phyloP scores from a whole-genome alignment of 2,329 filamentous ascomycete genomes.

The Diaporthe helianthi region DNA sequence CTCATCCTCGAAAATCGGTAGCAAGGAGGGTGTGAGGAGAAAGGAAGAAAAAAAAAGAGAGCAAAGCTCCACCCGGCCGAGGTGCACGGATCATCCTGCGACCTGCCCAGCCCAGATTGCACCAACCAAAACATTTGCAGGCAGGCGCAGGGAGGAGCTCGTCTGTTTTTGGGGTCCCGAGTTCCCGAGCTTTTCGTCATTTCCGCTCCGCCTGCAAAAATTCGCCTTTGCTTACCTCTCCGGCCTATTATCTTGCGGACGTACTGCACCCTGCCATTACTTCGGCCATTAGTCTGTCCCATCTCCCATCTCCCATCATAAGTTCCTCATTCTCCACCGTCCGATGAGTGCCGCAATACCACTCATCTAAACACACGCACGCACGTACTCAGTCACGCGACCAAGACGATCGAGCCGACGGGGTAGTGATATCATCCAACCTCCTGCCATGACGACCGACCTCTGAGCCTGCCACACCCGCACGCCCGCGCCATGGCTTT shows the following conservation, averaged over 20 bases:
- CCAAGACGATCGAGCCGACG: conserved; percentile 1
- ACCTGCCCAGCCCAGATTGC: conserved; percentile 9
- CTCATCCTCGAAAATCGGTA: conserved; percentile 4
- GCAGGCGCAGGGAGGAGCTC: neutral
- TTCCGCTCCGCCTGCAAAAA: conserved; percentile 19
- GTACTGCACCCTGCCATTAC: conserved; percentile 16
- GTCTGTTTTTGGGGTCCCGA: conserved; percentile 28
- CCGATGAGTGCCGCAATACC: conserved; percentile 8
- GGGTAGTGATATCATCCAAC: conserved; percentile 23
- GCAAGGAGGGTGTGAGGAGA: neutral
- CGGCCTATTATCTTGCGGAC: conserved; percentile 24
- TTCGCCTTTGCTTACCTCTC: conserved; percentile 9
- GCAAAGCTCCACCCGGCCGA: conserved; percentile 4
- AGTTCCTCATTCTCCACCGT: neutral
- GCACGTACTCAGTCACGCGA: neutral
- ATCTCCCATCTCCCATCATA: neutral
- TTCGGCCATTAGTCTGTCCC: neutral
- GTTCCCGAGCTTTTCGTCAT: conserved; percentile 29
- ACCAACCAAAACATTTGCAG: conserved; percentile 6
- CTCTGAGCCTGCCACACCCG: conserved; percentile 48
- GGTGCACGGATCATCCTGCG: conserved; percentile 23
- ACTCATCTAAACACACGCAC: neutral
- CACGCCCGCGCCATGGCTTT: conserved; percentile 77
- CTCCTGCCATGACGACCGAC: conserved; percentile 39
- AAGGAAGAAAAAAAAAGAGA: neutral